Percentiles rank a stretch among this genome's conserved stretches.
Evolutionary conservation across 2,329 filamentous ascomycete species (phyloP).

Genomic region (Colletotrichum sp.): DNA sequence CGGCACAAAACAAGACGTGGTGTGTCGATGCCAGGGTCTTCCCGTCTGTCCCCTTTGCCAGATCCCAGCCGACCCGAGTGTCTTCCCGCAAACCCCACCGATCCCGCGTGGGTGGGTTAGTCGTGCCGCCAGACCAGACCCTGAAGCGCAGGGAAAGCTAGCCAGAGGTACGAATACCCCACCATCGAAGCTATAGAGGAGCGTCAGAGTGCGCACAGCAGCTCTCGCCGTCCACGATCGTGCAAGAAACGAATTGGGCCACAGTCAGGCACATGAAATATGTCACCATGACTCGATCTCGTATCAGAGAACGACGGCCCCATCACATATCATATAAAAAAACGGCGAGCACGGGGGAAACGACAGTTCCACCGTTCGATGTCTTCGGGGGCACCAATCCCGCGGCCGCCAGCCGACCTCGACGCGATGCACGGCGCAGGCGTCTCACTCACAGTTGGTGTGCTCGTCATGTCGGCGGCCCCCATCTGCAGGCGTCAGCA

Average conservation of each 20-base stretch:
- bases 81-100: conserved; percentile 16
- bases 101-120: conserved; percentile 13
- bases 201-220: background rate
- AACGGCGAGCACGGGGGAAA: background rate
- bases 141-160: background rate
- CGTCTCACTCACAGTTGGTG: background rate
- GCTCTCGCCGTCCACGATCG: background rate
- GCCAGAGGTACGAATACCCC: background rate
- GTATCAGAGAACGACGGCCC: background rate
- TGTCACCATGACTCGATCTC: conserved; percentile 4
- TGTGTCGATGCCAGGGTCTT: conserved; percentile 2
- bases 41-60: background rate
- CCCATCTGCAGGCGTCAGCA: conserved; percentile 9
- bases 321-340: background rate
- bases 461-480: background rate
- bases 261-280: conserved; percentile 6
- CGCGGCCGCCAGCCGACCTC: background rate
- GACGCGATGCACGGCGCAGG: background rate
- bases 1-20: background rate
- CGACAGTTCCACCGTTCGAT: background rate
- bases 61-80: background rate
- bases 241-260: background rate
- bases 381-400: background rate
- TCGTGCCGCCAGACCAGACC: conserved; percentile 3
- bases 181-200: background rate